Percentiles rank a stretch among this genome's conserved stretches.
Evolutionary conservation across 257 asterid species (phyloP).

Genomic region (Verbascum thapsus): DNA sequence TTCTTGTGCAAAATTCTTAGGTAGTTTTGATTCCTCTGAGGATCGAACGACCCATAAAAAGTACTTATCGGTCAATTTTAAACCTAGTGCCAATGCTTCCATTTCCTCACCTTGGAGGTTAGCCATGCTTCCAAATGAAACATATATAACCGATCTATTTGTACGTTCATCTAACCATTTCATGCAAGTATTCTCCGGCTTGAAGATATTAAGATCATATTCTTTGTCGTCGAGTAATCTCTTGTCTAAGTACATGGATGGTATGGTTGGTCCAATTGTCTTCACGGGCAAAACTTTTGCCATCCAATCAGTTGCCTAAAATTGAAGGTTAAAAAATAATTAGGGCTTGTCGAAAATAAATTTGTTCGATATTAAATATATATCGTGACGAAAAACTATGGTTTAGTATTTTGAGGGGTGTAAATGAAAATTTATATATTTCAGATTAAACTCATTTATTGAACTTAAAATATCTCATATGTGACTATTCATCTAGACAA

Average conservation of each 20-base stretch:
- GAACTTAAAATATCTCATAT: no score
- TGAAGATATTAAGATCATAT: conserved; percentile 30
- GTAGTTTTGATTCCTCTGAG: conserved; percentile 32
- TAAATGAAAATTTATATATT: no score
- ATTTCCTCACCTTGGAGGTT: conserved; percentile 12
- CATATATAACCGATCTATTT: conserved; percentile 27
- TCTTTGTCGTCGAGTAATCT: conserved; percentile 25
- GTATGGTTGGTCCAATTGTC: conserved; percentile 37
- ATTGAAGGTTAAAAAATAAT: neutral
- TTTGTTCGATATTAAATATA: no score
- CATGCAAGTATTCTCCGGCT: conserved; percentile 25
- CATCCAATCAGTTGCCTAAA: conserved; percentile 34
- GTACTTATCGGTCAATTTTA: conserved; percentile 14
- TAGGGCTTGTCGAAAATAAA: no score
- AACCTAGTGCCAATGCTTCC: conserved; percentile 32
- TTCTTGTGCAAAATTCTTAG: conserved; percentile 12
- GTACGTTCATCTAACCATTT: conserved; percentile 27
- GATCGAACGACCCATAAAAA: conserved; percentile 41
- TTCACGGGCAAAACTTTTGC: conserved; percentile 6
- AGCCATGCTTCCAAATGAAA: conserved; percentile 38
- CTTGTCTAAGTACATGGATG: conserved; percentile 36
- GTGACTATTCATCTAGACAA: no score
- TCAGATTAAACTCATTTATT: no score
- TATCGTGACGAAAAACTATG: no score
- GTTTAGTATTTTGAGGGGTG: no score